Evolutionary conservation across 2,329 filamentous ascomycete genomes (phyloP).

Genomic region (Albifimbria verrucaria): DNA sequence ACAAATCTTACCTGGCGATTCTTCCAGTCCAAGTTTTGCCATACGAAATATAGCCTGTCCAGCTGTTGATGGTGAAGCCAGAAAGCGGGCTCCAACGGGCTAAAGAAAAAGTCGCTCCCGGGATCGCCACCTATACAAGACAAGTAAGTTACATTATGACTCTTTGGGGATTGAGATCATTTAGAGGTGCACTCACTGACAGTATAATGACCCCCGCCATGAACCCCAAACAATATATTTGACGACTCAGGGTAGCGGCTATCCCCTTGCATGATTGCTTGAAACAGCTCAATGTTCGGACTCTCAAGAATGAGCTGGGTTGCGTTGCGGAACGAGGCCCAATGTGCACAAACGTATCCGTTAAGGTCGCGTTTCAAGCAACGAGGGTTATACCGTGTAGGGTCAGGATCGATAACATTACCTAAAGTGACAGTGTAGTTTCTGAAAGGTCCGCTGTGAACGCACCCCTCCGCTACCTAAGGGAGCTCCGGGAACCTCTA

Average conservation of each 20-base stretch:
- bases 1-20: not conserved
- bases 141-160: not conserved
- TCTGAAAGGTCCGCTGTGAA: not conserved
- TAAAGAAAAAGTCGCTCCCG: not conserved
- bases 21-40: slow-evolving; percentile 1
- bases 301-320: not conserved
- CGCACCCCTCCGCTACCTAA: not conserved
- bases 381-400: not conserved
- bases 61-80: not conserved
- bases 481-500: not conserved
- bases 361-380: not conserved
- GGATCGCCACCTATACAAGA: not conserved
- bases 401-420: not conserved
- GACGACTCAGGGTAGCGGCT: not conserved
- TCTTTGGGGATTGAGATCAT: not conserved
- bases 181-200: not conserved
- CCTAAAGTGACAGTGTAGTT: not conserved
- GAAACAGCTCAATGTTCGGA: not conserved
- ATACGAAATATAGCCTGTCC: not conserved
- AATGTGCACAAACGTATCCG: not conserved
- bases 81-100: not conserved
- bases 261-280: not conserved
- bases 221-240: not conserved
- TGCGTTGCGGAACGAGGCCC: not conserved
- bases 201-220: not conserved